Percentiles rank a stretch among this genome's conserved stretches.
Evolutionary conservation across 2,329 filamentous ascomycete genomes (phyloP).

Genomic region (Botryotinia calthae): DNA sequence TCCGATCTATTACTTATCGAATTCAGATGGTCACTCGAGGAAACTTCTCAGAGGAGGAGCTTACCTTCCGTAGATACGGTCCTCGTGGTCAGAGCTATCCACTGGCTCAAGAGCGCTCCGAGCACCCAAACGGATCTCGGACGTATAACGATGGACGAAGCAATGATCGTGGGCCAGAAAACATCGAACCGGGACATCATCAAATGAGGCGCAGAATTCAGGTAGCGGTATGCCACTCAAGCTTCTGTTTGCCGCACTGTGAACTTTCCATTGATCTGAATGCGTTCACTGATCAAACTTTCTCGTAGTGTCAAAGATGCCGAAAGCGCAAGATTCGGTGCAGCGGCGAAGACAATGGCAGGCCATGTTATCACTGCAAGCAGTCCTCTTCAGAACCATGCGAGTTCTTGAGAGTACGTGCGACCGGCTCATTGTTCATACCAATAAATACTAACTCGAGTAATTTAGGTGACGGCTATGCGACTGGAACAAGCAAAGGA

Average conservation of each 20-base stretch:
- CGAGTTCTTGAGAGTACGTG: conserved; percentile 73
- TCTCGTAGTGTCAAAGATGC: conserved; percentile 75
- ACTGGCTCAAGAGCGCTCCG: conserved; percentile 34
- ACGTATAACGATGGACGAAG: conserved; percentile 29
- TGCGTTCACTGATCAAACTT: conserved; percentile 9
- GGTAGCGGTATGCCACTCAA: conserved; percentile 46
- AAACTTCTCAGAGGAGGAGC: conserved; percentile 33
- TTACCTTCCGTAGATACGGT: conserved; percentile 29
- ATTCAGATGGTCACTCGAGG: conserved; percentile 25
- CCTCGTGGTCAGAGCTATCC: conserved; percentile 31
- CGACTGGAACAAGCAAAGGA: conserved; percentile 13
- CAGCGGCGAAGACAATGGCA: conserved; percentile 81
- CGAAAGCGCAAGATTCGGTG: conserved; percentile 93
- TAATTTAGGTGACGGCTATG: conserved; percentile 32
- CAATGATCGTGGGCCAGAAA: conserved; percentile 29
- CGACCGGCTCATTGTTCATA: not conserved
- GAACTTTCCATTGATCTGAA: not conserved
- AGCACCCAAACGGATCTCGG: conserved; percentile 23
- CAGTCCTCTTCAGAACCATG: conserved; percentile 69
- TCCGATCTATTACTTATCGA: conserved; percentile 15
- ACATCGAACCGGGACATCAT: conserved; percentile 28
- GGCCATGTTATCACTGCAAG: conserved; percentile 77
- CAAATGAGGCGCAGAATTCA: conserved; percentile 46
- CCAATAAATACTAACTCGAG: conserved; percentile 20
- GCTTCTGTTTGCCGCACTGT: conserved; percentile 1